These are phyloP conservation scores for Pyrenula massariospora DNA, from an alignment of 495 filamentous ascomycete genomes.

Conservation along the genomic window DNA sequence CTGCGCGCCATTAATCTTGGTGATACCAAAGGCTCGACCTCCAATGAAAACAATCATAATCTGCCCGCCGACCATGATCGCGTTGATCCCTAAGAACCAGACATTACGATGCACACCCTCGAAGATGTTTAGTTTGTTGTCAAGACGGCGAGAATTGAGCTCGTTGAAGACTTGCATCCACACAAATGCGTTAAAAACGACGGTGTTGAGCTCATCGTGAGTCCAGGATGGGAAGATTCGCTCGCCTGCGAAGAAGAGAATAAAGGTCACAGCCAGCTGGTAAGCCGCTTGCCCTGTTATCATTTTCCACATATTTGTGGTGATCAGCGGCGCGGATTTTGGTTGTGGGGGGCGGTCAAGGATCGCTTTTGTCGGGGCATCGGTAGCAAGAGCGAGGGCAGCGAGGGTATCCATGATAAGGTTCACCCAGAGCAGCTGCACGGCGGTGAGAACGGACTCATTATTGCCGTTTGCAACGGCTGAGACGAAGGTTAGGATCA, in stretches of 20 bases:
- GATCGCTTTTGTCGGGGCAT: slow-evolving; percentile 68
- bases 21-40: slow-evolving; percentile 60
- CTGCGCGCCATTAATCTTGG: slow-evolving; percentile 50
- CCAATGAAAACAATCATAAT: slow-evolving; percentile 74
- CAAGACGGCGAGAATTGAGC: slow-evolving; percentile 83
- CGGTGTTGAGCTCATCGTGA: slow-evolving; percentile 33
- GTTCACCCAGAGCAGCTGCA: slow-evolving; percentile 87
- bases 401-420: slow-evolving; percentile 92
- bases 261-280: slow-evolving; percentile 65
- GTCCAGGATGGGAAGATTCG: slow-evolving; percentile 44
- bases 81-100: slow-evolving; percentile 76
- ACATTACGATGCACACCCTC: slow-evolving; percentile 66
- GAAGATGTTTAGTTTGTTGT: slow-evolving; percentile 85
- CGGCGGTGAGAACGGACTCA: slow-evolving; percentile 66
- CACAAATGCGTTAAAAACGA: slow-evolving; percentile 90
- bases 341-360: slow-evolving; percentile 73
- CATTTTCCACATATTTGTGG: slow-evolving; percentile 92
- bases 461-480: slow-evolving; percentile 58
- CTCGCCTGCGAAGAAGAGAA: slow-evolving; percentile 62
- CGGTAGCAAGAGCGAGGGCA: slow-evolving; percentile 74
- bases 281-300: slow-evolving; percentile 79
- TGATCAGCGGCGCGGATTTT: slow-evolving; percentile 67
- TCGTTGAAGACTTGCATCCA: slow-evolving; percentile 98
- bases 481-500: slow-evolving; percentile 71
- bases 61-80: slow-evolving; percentile 68